Conservation (phyloP, 2,329 filamentous ascomycete species). For the Aspergillus nomiae region DNA sequence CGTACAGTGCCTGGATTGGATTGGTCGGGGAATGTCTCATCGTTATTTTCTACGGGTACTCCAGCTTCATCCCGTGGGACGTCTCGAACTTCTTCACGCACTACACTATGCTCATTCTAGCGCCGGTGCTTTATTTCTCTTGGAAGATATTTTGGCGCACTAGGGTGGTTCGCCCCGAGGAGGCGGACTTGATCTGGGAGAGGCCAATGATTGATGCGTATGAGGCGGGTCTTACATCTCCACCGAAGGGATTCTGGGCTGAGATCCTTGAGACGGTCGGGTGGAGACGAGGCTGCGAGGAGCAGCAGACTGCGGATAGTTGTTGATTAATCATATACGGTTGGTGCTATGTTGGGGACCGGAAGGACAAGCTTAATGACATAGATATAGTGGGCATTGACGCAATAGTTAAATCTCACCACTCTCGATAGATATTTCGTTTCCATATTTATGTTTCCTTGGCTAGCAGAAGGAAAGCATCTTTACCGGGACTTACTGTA, state of each 20-base stretch:
- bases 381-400: too few species aligned
- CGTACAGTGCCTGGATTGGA: slow-evolving; percentile 50
- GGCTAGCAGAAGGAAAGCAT: too few species aligned
- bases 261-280: slow-evolving; percentile 1
- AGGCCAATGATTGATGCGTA: slow-evolving; percentile 13
- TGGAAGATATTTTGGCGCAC: slow-evolving; percentile 68
- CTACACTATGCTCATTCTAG: slow-evolving; percentile 59
- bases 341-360: too few species aligned
- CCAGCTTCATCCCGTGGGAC: slow-evolving; percentile 49
- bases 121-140: slow-evolving; percentile 53
- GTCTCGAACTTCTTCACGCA: slow-evolving; percentile 49
- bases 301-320: background rate
- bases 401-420: too few species aligned
- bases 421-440: too few species aligned
- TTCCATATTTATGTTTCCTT: too few species aligned
- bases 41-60: slow-evolving; percentile 56
- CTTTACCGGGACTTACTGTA: too few species aligned
- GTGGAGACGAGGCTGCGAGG: background rate
- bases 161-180: slow-evolving; percentile 51
- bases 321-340: background rate
- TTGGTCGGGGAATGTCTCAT: background rate
- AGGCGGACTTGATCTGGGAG: slow-evolving; percentile 55
- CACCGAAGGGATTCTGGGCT: slow-evolving; percentile 1
- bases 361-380: too few species aligned
- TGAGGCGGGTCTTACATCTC: slow-evolving; percentile 2